phyloP scores from a whole-genome alignment of 352 stramenopile genomes.

The Phytophthora brassicae region DNA sequence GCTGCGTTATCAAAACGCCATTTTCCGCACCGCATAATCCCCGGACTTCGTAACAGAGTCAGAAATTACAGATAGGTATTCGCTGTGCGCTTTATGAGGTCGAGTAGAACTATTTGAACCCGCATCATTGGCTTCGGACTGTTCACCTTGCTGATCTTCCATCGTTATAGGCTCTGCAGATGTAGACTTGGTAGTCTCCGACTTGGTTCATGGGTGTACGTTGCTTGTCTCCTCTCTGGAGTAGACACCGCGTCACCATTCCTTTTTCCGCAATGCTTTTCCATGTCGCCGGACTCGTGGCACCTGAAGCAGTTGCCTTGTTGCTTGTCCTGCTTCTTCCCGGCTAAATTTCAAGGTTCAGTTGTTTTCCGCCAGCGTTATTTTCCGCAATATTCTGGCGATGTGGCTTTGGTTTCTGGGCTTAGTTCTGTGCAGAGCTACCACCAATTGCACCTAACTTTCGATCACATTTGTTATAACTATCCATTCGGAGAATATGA shows the following conservation, averaged over 20 bases:
- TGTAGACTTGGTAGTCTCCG: too few relatives aligned
- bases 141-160: too few relatives aligned
- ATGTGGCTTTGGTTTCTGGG: not conserved
- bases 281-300: not conserved
- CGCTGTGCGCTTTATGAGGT: too few relatives aligned
- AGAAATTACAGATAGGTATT: too few relatives aligned
- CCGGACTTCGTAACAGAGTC: too few relatives aligned
- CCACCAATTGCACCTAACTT: not conserved
- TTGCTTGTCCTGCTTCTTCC: constrained; percentile 3
- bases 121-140: too few relatives aligned
- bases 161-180: too few relatives aligned
- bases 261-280: not conserved
- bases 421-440: not conserved
- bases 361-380: not conserved
- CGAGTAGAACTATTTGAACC: too few relatives aligned
- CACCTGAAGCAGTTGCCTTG: constrained; percentile 6
- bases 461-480: constrained; percentile 12
- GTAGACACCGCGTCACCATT: not conserved
- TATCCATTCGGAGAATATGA: constrained; percentile 6
- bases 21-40: not conserved
- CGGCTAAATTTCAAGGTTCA: not conserved
- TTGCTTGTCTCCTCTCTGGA: not conserved
- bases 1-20: constrained; percentile 17
- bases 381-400: not conserved
- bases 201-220: not conserved